A percentile compares a stretch with the other conserved stretches of the same genome.
Conservation (phyloP, 2,329 filamentous ascomycete species). For the Ophiostoma perfectum region DNA sequence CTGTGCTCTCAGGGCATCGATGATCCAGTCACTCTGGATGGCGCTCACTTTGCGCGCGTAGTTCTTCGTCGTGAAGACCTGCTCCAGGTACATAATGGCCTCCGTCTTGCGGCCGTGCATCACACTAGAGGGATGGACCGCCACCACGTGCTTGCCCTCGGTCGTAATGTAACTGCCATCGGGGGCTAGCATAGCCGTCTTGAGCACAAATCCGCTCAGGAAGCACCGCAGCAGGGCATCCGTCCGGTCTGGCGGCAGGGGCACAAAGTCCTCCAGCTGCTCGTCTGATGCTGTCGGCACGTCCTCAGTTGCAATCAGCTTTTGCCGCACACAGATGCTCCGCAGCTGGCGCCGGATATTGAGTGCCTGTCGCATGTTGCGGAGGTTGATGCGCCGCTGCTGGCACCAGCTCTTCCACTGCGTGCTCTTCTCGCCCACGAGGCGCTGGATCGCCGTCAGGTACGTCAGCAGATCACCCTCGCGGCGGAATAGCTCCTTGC, state of each 20-base stretch:
- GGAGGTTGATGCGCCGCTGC: conserved; percentile 50
- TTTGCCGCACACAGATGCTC: conserved; percentile 48
- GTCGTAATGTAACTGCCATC: conserved; percentile 58
- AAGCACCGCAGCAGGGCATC: conserved; percentile 56
- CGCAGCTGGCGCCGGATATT: conserved; percentile 59
- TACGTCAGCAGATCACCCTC: conserved; percentile 63
- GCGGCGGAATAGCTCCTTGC: conserved; percentile 54
- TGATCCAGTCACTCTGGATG: conserved; percentile 56
- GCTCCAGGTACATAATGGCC: conserved; percentile 63
- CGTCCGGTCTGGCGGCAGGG: conserved; percentile 49
- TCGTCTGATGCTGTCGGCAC: conserved; percentile 14
- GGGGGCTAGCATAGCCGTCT: conserved; percentile 55
- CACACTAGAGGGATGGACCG: conserved; percentile 59
- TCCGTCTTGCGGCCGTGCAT: conserved; percentile 58
- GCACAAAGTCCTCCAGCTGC: conserved; percentile 51
- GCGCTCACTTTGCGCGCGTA: conserved; percentile 62
- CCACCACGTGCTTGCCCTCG: conserved; percentile 54
- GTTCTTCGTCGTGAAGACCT: conserved; percentile 61
- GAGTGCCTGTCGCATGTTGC: conserved; percentile 58
- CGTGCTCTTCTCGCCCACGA: conserved; percentile 48
- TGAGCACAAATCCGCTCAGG: conserved; percentile 54
- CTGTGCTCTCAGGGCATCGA: conserved; percentile 41
- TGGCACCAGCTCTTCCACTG: conserved; percentile 55
- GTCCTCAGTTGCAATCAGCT: conserved; percentile 41
- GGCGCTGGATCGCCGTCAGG: conserved; percentile 58